Percentiles rank a stretch among this genome's conserved stretches.
phyloP scores from a whole-genome alignment of 176 grass and related monocot species.

The Puya raimondii region DNA sequence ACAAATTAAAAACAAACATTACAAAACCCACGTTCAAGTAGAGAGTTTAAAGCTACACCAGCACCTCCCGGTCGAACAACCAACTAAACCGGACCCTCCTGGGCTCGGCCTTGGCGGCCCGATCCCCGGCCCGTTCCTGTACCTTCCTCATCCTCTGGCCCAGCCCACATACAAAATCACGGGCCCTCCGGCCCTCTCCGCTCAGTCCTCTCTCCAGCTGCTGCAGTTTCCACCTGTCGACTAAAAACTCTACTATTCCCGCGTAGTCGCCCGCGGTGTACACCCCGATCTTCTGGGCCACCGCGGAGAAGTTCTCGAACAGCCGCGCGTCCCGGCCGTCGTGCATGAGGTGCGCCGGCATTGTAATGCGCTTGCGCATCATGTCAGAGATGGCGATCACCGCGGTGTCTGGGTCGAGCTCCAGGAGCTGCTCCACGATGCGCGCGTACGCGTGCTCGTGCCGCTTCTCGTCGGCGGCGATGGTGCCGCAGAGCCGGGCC shows the following conservation, averaged over 20 bases:
- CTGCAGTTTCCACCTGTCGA: constrained; percentile 68
- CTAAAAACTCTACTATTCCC: constrained; percentile 78
- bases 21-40: too few relatives aligned
- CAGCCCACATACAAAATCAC: constrained; percentile 79
- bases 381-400: constrained; percentile 80
- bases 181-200: constrained; percentile 54
- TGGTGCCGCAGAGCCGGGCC: constrained; percentile 66
- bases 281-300: constrained; percentile 62
- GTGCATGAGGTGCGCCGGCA: constrained; percentile 98
- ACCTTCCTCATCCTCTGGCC: constrained; percentile 57
- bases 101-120: constrained; percentile 38
- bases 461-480: constrained; percentile 96
- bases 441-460: constrained; percentile 74
- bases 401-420: constrained; percentile 62
- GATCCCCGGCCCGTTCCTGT: constrained; percentile 59
- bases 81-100: constrained; percentile 64
- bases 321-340: constrained; percentile 61
- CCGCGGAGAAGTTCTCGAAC: constrained; percentile 71
- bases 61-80: constrained; percentile 66
- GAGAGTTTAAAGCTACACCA: constrained; percentile 27
- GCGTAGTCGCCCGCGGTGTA: constrained; percentile 86
- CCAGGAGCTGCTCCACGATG: constrained; percentile 84
- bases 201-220: constrained; percentile 43
- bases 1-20: too few relatives aligned
- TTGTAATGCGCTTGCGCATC: constrained; percentile 98